Base-by-base conservation (phyloP, 179 eudicot genomes). In the Pouteria campechiana region DNA sequence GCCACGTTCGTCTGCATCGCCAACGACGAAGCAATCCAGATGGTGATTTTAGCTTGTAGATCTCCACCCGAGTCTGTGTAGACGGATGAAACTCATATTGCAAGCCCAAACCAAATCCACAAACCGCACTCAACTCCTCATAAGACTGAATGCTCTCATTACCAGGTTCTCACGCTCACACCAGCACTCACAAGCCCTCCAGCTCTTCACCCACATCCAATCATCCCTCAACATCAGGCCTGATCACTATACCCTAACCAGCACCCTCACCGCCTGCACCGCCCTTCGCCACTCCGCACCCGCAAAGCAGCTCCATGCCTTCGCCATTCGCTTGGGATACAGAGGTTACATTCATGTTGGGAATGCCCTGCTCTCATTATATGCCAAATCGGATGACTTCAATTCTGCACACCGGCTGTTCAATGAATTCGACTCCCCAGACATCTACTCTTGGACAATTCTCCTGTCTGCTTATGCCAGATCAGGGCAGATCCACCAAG, bases 361-460 rank as follows among this genome's bases (percentile, higher is more conserved):
- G 16, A 87, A 84, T 48, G 32, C 82, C 28, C 69, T 87, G 23
- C 83, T 83, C 30, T 74, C 72, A 0, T 55, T 77, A 31, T 83
- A 79, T 19, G 59, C 81, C 11, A 87, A 83, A 62, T 67, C 69
- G 0, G 40, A 60, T 4, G 67, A 77, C 24, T 57, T 87, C 63
- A 49, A 48, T 24, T 66, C 52, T 3, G 87, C 69, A 23, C 72
- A 70, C 48, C 46, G 32, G 69, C 72, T 68, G 3, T 87, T 83
- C 30, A 22, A 18, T 21, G 84, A 79, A n/a, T 45, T 87, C 34
- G 54, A 69, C 45, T 9, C 2, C 31, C 90, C 90, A 10, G 87
- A 87, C 66, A 59, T 60, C 60, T 83, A 87, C 57, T 87, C 96
- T 0, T 71, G 82, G 75, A 87, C 94, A 2, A 79, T 81, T 12